phyloP scores from a whole-genome alignment of 2,329 filamentous ascomycete genomes.

The Knufia petricola region DNA sequence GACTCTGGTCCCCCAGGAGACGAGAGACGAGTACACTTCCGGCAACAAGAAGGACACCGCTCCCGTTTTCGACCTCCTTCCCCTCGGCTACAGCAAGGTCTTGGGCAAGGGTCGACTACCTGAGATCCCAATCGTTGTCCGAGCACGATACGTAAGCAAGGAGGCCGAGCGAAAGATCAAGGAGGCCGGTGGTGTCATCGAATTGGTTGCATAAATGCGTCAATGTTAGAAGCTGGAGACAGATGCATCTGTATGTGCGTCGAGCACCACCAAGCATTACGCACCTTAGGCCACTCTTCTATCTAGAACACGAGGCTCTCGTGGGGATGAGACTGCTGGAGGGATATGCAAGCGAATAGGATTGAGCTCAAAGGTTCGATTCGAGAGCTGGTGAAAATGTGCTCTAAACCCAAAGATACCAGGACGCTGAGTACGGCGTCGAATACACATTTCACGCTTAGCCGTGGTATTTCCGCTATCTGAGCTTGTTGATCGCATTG shows the following conservation, averaged over 20 bases:
- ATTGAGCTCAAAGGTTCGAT: not conserved
- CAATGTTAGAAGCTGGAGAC: not conserved
- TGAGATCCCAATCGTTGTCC: slow-evolving; percentile 85
- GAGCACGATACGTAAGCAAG: slow-evolving; percentile 88
- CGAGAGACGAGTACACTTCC: slow-evolving; percentile 82
- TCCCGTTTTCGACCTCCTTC: slow-evolving; percentile 93
- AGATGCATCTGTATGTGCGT: not conserved
- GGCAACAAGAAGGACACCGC: slow-evolving; percentile 79
- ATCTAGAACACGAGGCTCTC: not conserved
- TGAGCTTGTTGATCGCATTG: too few relatives aligned
- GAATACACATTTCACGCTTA: slow-evolving; percentile 3
- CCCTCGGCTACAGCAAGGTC: slow-evolving; percentile 96
- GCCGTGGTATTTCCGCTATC: too few relatives aligned
- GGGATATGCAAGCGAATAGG: not conserved
- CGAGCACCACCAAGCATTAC: too few relatives aligned
- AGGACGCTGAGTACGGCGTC: slow-evolving; percentile 12
- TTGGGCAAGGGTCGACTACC: slow-evolving; percentile 97
- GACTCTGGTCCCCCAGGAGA: slow-evolving; percentile 86
- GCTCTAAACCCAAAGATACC: not conserved
- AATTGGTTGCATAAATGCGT: slow-evolving; percentile 73
- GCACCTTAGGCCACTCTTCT: too few relatives aligned
- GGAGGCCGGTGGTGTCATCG: slow-evolving; percentile 88
- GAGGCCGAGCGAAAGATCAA: slow-evolving; percentile 99
- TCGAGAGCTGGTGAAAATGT: not conserved
- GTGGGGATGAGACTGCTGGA: not conserved